Percentiles rank a stretch among this genome's conserved stretches.
Evolutionary conservation across 2,329 filamentous ascomycete species (phyloP).

Genomic region (Monosporascus cannonballus): DNA sequence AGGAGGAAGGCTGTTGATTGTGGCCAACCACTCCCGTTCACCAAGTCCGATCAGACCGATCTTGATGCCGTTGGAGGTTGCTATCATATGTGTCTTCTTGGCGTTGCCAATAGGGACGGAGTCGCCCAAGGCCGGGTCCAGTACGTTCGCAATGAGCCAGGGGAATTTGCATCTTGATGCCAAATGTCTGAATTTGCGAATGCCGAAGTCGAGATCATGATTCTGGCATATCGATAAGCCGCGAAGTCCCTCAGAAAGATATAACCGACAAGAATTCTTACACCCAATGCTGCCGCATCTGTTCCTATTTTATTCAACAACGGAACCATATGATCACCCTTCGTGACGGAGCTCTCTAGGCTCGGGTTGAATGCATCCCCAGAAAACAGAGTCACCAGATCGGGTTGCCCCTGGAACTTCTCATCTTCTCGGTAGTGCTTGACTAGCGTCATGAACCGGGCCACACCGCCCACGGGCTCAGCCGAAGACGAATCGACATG

Average conservation of each 20-base stretch:
- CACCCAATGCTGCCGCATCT: conserved; percentile 74
- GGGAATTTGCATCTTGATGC: conserved; percentile 73
- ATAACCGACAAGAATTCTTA: conserved; percentile 35
- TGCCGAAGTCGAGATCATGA: conserved; percentile 89
- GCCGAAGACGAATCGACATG: conserved; percentile 71
- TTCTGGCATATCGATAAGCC: conserved; percentile 47
- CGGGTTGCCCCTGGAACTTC: conserved; percentile 56
- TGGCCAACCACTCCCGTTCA: conserved; percentile 83
- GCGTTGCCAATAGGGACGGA: conserved; percentile 70
- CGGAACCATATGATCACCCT: conserved; percentile 85
- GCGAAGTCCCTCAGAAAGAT: conserved; percentile 3
- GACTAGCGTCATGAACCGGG: conserved; percentile 73
- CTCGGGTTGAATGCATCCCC: conserved; percentile 92
- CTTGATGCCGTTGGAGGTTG: conserved; percentile 76
- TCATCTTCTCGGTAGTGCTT: conserved; percentile 65
- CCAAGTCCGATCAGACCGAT: conserved; percentile 80
- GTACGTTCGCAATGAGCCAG: conserved; percentile 83
- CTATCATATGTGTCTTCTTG: conserved; percentile 68
- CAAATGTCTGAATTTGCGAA: conserved; percentile 70
- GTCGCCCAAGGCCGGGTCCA: conserved; percentile 75
- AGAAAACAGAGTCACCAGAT: conserved; percentile 75
- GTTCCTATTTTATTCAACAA: conserved; percentile 74
- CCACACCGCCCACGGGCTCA: conserved; percentile 76
- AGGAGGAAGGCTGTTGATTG: conserved; percentile 80
- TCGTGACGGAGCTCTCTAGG: conserved; percentile 81